Conservation (phyloP, 129 eudicot genomes). For the Scalesia atractyloides region DNA sequence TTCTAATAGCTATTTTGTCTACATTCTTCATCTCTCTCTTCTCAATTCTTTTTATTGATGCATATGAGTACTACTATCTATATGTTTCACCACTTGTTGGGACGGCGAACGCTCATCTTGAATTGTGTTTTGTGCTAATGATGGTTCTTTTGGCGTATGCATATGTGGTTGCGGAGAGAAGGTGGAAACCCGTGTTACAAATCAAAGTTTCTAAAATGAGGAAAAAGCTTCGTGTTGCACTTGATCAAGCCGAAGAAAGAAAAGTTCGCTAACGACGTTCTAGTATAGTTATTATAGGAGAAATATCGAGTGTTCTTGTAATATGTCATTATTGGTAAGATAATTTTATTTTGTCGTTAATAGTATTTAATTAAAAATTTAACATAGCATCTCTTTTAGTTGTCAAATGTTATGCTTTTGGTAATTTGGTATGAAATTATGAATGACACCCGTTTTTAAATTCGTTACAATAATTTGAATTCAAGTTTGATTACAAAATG, state of each 20-base stretch:
- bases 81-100: slow-evolving; percentile 15
- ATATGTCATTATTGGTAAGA: neutral
- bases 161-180: slow-evolving; percentile 21
- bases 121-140: slow-evolving; percentile 36
- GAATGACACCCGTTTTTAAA: no score
- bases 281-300: neutral
- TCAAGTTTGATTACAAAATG: no score
- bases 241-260: slow-evolving; percentile 12
- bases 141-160: slow-evolving; percentile 28
- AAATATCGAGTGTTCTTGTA: neutral
- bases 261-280: neutral
- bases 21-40: slow-evolving; percentile 39
- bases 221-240: slow-evolving; percentile 13
- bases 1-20: slow-evolving; percentile 38
- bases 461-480: no score
- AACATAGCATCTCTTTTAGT: neutral
- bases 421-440: neutral
- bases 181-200: slow-evolving; percentile 17
- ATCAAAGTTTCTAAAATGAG: neutral
- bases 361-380: neutral
- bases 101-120: slow-evolving; percentile 32
- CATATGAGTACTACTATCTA: slow-evolving; percentile 23
- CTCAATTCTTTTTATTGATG: slow-evolving; percentile 37
- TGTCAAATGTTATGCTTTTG: neutral
- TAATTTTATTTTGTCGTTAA: neutral